phyloP scores from a whole-genome alignment of 371 early-diverging fungal species.

The Circinella minor region DNA sequence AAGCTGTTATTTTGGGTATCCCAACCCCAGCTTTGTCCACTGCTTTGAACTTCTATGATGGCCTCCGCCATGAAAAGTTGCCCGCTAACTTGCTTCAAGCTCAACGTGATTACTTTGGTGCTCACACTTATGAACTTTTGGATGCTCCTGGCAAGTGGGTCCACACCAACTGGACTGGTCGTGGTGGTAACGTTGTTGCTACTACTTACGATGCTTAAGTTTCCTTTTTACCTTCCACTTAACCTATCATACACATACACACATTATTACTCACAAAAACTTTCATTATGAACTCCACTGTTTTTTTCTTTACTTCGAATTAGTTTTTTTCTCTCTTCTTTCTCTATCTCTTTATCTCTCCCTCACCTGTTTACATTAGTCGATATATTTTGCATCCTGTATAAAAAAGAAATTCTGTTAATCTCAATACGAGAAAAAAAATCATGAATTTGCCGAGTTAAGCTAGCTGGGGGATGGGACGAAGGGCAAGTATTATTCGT shows the following conservation, averaged over 20 bases:
- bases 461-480: no score
- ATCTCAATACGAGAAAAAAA: background rate
- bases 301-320: background rate
- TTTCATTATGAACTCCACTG: background rate
- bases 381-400: conserved; percentile 2
- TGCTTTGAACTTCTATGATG: conserved; percentile 96
- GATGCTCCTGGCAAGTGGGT: conserved; percentile 77
- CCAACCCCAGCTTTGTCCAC: conserved; percentile 93
- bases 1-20: conserved; percentile 85
- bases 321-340: background rate
- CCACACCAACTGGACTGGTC: conserved; percentile 98
- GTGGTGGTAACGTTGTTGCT: conserved; percentile 63
- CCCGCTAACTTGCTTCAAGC: conserved; percentile 98
- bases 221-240: background rate
- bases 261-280: background rate
- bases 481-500: no score
- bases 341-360: background rate
- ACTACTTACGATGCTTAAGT: conserved; percentile 46
- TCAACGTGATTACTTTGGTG: conserved; percentile 99
- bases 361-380: background rate
- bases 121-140: conserved; percentile 94
- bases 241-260: background rate
- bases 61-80: conserved; percentile 86
- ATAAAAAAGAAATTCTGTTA: background rate
- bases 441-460: no score